Base-by-base conservation (phyloP, 768 basidiomycete species). In the Phanerochaete sordida region DNA sequence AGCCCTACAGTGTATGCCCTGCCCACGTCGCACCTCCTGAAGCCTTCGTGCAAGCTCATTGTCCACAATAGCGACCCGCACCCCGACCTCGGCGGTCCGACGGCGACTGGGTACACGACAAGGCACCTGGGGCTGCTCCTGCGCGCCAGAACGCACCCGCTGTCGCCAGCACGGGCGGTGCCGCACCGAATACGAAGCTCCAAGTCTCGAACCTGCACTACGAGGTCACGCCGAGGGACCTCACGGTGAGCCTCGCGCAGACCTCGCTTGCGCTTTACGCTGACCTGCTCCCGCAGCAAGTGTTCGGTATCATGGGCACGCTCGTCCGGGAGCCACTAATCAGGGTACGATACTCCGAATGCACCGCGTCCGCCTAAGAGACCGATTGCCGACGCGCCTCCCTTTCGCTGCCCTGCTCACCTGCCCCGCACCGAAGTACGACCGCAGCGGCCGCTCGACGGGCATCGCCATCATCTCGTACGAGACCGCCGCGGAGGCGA, bases 261-360 rank as follows among this genome's bases (percentile, higher is more conserved):
- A n/a, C n/a, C n/a, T 56, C 30, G 27, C 45, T 44, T 28, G 45
- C 30, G 19, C 21, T 48, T 37, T 28, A 45, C 11, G 23, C 44
- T 44, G 49, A 64, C 35, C 21, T 33, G 12, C n/a, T 4, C 21
- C 16, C 39, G 3, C 67, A 95, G 93, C 81, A 83, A 75, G 93
- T 95, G 67, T 96, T 95, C 81, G 90, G 92, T 69, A 86, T 90
- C 73, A 87, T 92, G 75, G 93, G 93, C 79, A 92, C 91, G 78
- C 85, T 96, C 75, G 83, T 92, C 70, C 87, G 92, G 75, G 92
- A 94, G 81, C 93, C 93, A 77, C 77, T 85, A 74, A 93, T 96
- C 75, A 92, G 90, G 89, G 93, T 96, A 94, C 88, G 94, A 64
- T 63, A 75, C 74, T 74, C 72, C 70, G 71, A 73, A 70, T 77